Percentiles rank a stretch among this genome's conserved stretches.
phyloP scores from a whole-genome alignment of 108 stramenopile species.

The Fragilaria crotonensis region DNA sequence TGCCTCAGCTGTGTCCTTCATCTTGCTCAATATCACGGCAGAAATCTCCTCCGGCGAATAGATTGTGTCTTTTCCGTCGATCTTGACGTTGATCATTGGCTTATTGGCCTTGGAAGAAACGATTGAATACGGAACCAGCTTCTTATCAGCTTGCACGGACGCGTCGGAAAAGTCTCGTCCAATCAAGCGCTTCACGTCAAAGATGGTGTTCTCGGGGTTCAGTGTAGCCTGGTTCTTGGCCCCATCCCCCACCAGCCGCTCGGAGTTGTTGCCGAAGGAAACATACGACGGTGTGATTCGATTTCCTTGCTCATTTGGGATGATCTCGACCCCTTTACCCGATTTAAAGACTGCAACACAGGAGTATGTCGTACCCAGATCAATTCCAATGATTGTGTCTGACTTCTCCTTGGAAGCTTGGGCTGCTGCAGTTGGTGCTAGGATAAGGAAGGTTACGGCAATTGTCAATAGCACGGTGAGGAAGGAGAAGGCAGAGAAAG shows the following conservation, averaged over 20 bases:
- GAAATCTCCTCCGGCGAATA: conserved; percentile 95
- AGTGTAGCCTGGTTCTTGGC: conserved; percentile 97
- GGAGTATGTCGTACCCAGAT: conserved; percentile 95
- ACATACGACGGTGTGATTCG: conserved; percentile 99
- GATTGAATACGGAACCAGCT: conserved; percentile 86
- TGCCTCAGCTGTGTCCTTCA: conserved; percentile 90
- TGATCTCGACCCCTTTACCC: conserved; percentile 96
- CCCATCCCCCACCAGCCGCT: conserved; percentile 95
- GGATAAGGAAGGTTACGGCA: no score
- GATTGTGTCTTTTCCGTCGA: conserved; percentile 19
- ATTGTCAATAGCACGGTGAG: no score
- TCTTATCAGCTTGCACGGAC: conserved; percentile 89
- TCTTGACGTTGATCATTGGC: conserved; percentile 75
- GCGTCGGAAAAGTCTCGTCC: conserved; percentile 85
- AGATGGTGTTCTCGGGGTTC: conserved; percentile 93
- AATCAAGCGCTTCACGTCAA: conserved; percentile 97
- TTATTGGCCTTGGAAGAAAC: conserved; percentile 63
- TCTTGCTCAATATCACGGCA: conserved; percentile 90
- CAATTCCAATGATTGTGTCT: conserved; percentile 69
- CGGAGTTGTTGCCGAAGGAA: conserved; percentile 82
- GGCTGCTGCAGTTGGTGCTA: no score
- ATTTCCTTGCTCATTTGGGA: conserved; percentile 87
- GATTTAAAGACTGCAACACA: conserved; percentile 96
- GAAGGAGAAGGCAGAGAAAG: no score
- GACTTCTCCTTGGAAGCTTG: no score